phyloP scores from a whole-genome alignment of 176 grass and related monocot genomes.

The Chloris gayana region DNA sequence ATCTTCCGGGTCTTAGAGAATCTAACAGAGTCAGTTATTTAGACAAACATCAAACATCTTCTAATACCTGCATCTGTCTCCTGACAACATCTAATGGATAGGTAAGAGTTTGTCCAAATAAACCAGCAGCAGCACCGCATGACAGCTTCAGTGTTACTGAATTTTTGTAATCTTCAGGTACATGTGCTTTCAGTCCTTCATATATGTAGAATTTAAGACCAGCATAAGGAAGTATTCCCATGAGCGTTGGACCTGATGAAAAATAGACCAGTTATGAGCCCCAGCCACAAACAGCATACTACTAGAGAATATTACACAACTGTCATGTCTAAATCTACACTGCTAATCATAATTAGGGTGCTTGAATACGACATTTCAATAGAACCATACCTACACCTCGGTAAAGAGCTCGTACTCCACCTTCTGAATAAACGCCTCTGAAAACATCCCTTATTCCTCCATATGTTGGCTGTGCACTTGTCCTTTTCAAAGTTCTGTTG shows the following conservation, averaged over 20 bases:
- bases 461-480: slow-evolving; percentile 59
- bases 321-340: not conserved
- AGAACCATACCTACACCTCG: slow-evolving; percentile 79
- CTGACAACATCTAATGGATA: slow-evolving; percentile 98
- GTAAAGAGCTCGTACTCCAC: slow-evolving; percentile 78
- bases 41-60: not conserved
- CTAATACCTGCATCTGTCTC: slow-evolving; percentile 93
- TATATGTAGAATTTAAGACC: slow-evolving; percentile 99
- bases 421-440: slow-evolving; percentile 79
- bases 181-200: slow-evolving; percentile 79
- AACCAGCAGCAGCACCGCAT: slow-evolving; percentile 93
- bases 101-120: slow-evolving; percentile 96
- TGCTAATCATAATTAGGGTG: not conserved
- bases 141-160: slow-evolving; percentile 78
- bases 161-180: slow-evolving; percentile 88
- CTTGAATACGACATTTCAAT: not conserved
- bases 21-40: not conserved
- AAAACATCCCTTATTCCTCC: slow-evolving; percentile 86
- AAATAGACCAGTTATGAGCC: slow-evolving; percentile 26
- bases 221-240: slow-evolving; percentile 97
- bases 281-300: not conserved
- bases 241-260: slow-evolving; percentile 74
- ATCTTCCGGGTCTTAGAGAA: not conserved
- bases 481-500: slow-evolving; percentile 54
- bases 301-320: not conserved